Percentiles rank a stretch among this genome's conserved stretches.
Conservation (phyloP, 345 rosid species). For the Bruguiera sexangula region DNA sequence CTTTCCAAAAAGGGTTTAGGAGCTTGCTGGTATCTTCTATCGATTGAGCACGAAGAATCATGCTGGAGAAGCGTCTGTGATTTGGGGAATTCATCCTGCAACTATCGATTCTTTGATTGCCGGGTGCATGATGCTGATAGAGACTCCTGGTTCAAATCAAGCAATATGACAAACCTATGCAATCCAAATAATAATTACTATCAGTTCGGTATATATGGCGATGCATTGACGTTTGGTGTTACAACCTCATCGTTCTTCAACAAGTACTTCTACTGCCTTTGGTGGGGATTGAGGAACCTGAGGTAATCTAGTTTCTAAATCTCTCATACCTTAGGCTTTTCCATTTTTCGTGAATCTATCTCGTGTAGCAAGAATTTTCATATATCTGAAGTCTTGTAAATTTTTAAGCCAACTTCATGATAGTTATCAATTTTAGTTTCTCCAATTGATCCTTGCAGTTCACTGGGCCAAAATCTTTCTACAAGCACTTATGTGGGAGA, state of each 20-base stretch:
- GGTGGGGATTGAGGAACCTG: conserved; percentile 94
- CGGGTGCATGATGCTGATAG: conserved; percentile 36
- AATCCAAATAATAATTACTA: conserved; percentile 43
- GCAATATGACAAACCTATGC: conserved; percentile 61
- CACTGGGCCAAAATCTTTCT: conserved; percentile 71
- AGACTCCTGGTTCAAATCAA: conserved; percentile 52
- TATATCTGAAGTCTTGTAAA: too few relatives aligned
- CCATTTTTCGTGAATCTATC: neutral
- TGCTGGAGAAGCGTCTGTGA: conserved; percentile 77
- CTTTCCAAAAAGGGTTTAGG: conserved; percentile 62
- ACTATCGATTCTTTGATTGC: conserved; percentile 64
- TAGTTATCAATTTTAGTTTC: neutral
- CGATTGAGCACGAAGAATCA: conserved; percentile 77
- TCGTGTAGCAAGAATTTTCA: neutral
- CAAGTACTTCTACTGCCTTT: conserved; percentile 88
- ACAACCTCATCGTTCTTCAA: conserved; percentile 56
- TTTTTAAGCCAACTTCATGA: too few relatives aligned
- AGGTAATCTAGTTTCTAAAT: conserved; percentile 37
- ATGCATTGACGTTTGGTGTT: conserved; percentile 53
- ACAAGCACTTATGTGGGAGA: conserved; percentile 87
- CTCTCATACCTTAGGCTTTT: neutral
- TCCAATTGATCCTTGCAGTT: conserved; percentile 40
- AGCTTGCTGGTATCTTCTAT: conserved; percentile 92
- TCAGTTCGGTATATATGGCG: conserved; percentile 74
- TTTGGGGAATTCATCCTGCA: conserved; percentile 46